Evolutionary conservation across 192 early-diverging fungal species (phyloP).

Genomic region (Entomortierella lignicola): DNA sequence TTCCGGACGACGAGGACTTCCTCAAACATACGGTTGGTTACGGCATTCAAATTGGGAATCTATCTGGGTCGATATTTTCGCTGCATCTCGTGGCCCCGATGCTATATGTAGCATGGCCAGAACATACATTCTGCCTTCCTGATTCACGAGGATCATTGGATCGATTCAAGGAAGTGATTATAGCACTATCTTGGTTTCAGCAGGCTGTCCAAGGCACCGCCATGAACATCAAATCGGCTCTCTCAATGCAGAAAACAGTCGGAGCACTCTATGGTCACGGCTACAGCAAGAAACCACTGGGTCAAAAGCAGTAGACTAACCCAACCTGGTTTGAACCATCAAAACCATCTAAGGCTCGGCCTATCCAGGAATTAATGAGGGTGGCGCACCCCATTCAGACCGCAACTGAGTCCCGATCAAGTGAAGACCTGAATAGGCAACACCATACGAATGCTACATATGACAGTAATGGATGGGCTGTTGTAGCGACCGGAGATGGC

Average conservation of each 20-base stretch:
- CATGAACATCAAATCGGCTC: conserved; percentile 2
- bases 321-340: conserved; percentile 4
- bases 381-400: conserved; percentile 2
- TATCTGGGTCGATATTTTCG: no score
- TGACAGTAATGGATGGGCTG: not conserved
- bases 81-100: not conserved
- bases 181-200: conserved; percentile 3
- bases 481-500: conserved; percentile 2
- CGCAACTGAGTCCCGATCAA: not conserved
- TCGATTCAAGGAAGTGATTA: not conserved
- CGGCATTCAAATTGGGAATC: no score
- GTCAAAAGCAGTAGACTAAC: conserved; percentile 6
- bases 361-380: conserved; percentile 5
- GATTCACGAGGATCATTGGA: conserved; percentile 3
- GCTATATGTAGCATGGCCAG: conserved; percentile 4
- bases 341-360: conserved; percentile 3
- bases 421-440: conserved; percentile 6
- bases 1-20: no score
- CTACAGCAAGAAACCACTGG: not conserved
- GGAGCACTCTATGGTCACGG: conserved; percentile 4
- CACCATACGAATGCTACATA: conserved; percentile 3
- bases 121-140: conserved; percentile 7
- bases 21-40: no score
- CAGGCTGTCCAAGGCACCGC: not conserved
- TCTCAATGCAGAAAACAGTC: not conserved